Percentiles rank a stretch among this genome's conserved stretches.
Evolutionary conservation across 352 stramenopile species (phyloP).

Genomic region (Achlya hypogyna): DNA sequence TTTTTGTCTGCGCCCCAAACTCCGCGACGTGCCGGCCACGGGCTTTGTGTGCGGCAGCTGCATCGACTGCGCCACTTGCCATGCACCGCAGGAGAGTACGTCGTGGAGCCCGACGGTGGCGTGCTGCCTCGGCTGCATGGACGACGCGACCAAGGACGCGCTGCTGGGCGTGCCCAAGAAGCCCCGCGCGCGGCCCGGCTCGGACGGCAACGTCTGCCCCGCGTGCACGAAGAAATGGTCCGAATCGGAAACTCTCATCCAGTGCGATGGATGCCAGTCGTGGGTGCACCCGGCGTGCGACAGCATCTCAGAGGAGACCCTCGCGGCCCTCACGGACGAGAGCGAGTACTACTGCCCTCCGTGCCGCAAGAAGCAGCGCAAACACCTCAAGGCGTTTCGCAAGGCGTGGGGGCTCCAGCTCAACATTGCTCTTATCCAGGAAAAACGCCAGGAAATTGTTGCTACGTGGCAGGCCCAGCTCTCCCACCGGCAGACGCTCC

Average conservation of each 20-base stretch:
- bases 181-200: background rate
- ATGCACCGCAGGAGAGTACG: slow-evolving; percentile 24
- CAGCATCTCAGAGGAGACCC: slow-evolving; percentile 20
- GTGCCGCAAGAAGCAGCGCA: slow-evolving; percentile 53
- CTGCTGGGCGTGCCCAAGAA: background rate
- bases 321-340: slow-evolving; percentile 36
- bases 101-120: slow-evolving; percentile 5
- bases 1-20: slow-evolving; percentile 33
- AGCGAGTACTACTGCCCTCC: slow-evolving; percentile 70
- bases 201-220: slow-evolving; percentile 41
- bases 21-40: slow-evolving; percentile 15
- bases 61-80: slow-evolving; percentile 49
- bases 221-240: slow-evolving; percentile 64
- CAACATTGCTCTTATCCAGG: slow-evolving; percentile 61
- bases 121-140: slow-evolving; percentile 13
- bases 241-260: slow-evolving; percentile 74
- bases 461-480: slow-evolving; percentile 63
- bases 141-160: background rate
- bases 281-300: slow-evolving; percentile 82
- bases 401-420: slow-evolving; percentile 57
- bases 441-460: slow-evolving; percentile 45
- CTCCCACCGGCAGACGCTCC: slow-evolving; percentile 36
- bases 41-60: slow-evolving; percentile 60
- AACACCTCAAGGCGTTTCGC: slow-evolving; percentile 32
- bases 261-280: slow-evolving; percentile 78